Percentiles rank a stretch among this genome's conserved stretches.
These are phyloP conservation scores for Helenozyma rhizophorensis DNA, from an alignment of 805 yeast species.

Conservation along the genomic window DNA sequence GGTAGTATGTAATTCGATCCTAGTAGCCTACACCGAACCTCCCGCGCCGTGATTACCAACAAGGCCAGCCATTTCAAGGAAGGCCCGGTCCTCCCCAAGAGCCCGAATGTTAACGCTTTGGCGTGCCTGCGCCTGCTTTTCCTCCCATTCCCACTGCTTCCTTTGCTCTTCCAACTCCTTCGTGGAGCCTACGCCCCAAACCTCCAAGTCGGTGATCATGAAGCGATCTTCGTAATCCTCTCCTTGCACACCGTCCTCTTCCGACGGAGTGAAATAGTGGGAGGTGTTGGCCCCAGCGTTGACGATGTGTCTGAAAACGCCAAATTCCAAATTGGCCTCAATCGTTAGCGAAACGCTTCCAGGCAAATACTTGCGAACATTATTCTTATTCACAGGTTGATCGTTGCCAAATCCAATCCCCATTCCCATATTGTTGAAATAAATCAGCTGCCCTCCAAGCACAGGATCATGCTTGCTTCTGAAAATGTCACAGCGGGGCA, in stretches of 20 bases:
- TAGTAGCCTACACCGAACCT: constrained; percentile 38
- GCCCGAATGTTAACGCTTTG: constrained; percentile 62
- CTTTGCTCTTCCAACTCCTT: constrained; percentile 74
- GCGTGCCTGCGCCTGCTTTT: constrained; percentile 75
- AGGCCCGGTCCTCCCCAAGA: constrained; percentile 77
- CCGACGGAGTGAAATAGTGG: constrained; percentile 24
- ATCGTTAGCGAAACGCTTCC: constrained; percentile 79
- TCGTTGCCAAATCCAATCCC: constrained; percentile 79
- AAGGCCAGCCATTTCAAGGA: constrained; percentile 77
- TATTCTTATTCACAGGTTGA: constrained; percentile 55
- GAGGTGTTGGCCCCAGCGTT: constrained; percentile 16
- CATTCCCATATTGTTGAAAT: constrained; percentile 69
- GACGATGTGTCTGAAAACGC: constrained; percentile 68
- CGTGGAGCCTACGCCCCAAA: constrained; percentile 86
- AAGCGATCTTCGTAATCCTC: constrained; percentile 64
- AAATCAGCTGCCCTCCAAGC: constrained; percentile 39
- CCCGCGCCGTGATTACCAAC: constrained; percentile 46
- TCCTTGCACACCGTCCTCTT: constrained; percentile 10
- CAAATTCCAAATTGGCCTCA: constrained; percentile 77
- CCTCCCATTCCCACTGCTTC: constrained; percentile 88
- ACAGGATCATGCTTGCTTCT: constrained; percentile 25
- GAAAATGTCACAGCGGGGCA: constrained; percentile 60
- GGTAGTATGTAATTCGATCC: too few relatives aligned
- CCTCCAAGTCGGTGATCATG: constrained; percentile 71
- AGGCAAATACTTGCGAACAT: constrained; percentile 46